These are phyloP conservation scores for Phytophthora ramorum DNA, from an alignment of 352 stramenopile genomes.

Conservation along the genomic window DNA sequence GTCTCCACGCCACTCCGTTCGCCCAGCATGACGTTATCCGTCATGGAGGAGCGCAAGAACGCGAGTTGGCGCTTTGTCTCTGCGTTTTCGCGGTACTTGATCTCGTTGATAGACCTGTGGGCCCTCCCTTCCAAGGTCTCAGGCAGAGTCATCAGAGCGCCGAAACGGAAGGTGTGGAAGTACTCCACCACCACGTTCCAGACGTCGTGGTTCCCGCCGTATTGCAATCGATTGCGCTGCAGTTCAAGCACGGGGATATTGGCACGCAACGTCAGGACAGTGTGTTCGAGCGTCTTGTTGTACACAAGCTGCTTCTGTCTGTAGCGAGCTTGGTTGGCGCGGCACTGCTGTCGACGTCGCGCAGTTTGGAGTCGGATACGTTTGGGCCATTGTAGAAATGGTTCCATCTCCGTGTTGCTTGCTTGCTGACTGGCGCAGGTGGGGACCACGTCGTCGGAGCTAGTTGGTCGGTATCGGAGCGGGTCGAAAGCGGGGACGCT, in stretches of 20 bases:
- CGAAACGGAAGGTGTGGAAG: constrained; percentile 28
- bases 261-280: constrained; percentile 15
- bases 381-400: no score
- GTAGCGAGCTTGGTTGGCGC: constrained; percentile 44
- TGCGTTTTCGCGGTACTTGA: background rate
- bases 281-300: constrained; percentile 23
- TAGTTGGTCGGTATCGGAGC: background rate
- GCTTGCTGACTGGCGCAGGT: background rate
- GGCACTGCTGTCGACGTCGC: constrained; percentile 39
- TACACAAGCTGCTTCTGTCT: constrained; percentile 37
- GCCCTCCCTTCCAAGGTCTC: no score
- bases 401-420: background rate
- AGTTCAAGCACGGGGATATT: constrained; percentile 35
- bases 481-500: no score
- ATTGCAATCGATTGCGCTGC: constrained; percentile 27
- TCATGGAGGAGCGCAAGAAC: constrained; percentile 34
- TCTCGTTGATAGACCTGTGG: background rate
- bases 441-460: background rate
- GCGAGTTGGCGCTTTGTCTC: constrained; percentile 25
- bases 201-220: constrained; percentile 29
- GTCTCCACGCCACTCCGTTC: constrained; percentile 16
- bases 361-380: constrained; percentile 34
- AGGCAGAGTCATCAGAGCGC: constrained; percentile 8
- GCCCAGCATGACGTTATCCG: constrained; percentile 24
- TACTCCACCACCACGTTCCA: constrained; percentile 37